Conservation (phyloP, 148 eudicot species). For the Vaccinium darrowii region DNA sequence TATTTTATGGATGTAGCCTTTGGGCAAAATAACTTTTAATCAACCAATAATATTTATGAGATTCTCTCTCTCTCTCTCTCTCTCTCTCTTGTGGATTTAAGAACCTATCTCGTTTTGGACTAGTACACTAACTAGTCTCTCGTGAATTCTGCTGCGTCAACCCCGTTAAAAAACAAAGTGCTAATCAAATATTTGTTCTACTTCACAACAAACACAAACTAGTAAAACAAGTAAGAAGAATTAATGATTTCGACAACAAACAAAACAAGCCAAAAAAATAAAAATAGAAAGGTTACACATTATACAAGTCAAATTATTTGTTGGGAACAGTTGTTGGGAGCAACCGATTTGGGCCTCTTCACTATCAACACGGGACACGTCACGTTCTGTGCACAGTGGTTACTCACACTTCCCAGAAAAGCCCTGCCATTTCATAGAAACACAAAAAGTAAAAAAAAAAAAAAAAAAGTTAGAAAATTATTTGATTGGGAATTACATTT, state of each 20-base stretch:
- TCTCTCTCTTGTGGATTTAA: no score
- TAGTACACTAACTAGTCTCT: no score
- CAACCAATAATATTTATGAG: no score
- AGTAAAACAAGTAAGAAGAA: background rate
- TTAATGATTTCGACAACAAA: background rate
- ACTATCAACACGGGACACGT: conserved; percentile 76
- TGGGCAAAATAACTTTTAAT: no score
- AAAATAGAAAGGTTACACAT: background rate
- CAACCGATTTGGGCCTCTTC: conserved; percentile 53
- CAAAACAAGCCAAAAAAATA: background rate
- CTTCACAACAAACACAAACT: background rate
- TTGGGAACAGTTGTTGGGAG: no score
- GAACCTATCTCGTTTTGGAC: no score
- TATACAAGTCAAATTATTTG: background rate
- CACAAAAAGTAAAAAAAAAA: background rate
- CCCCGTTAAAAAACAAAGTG: background rate
- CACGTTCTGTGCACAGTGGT: conserved; percentile 65
- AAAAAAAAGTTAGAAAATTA: background rate
- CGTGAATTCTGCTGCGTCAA: no score
- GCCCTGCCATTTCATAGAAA: conserved; percentile 38
- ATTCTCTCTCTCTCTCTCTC: no score
- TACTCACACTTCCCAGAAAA: conserved; percentile 74
- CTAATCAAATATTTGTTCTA: background rate
- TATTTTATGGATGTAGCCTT: no score
- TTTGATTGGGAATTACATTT: background rate